Evolutionary conservation across 306 rosid species (phyloP).

Genomic region (Arachis stenosperma): DNA sequence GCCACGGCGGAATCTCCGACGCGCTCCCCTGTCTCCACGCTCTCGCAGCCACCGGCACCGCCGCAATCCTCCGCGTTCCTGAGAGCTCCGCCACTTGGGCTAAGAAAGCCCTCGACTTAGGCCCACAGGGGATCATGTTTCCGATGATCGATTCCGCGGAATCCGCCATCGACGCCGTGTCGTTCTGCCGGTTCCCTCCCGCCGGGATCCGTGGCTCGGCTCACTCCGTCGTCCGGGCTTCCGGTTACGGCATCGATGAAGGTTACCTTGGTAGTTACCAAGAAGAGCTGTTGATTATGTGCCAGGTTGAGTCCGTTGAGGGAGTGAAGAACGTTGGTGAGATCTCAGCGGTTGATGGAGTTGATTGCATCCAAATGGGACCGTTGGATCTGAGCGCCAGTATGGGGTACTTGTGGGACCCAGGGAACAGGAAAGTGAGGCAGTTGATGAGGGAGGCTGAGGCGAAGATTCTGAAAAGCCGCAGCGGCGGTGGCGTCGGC

Average conservation of each 20-base stretch:
- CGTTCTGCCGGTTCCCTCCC: constrained; percentile 71
- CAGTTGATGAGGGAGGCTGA: constrained; percentile 64
- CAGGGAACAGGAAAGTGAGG: constrained; percentile 67
- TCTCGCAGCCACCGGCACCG: constrained; percentile 69
- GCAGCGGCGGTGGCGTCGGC: not conserved
- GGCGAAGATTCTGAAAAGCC: constrained; percentile 55
- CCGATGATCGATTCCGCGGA: constrained; percentile 71
- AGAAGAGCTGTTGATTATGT: constrained; percentile 73
- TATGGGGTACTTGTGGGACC: constrained; percentile 78
- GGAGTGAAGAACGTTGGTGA: constrained; percentile 53
- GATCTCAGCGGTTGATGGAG: constrained; percentile 74
- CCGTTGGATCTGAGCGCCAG: constrained; percentile 89
- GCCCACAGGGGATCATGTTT: constrained; percentile 86
- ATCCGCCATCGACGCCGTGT: constrained; percentile 68
- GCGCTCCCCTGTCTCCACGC: constrained; percentile 74
- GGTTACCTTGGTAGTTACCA: constrained; percentile 67
- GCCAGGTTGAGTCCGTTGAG: constrained; percentile 64
- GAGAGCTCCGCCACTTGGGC: constrained; percentile 75
- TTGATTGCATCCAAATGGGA: constrained; percentile 85
- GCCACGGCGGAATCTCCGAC: constrained; percentile 65
- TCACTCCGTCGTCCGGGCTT: constrained; percentile 75
- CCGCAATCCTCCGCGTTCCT: constrained; percentile 72
- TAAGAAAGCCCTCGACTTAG: constrained; percentile 84
- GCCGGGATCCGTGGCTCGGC: constrained; percentile 78
- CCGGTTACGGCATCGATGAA: constrained; percentile 70